Evolutionary conservation across 352 stramenopile species (phyloP).

Genomic region (Saprolegnia parasitica): DNA sequence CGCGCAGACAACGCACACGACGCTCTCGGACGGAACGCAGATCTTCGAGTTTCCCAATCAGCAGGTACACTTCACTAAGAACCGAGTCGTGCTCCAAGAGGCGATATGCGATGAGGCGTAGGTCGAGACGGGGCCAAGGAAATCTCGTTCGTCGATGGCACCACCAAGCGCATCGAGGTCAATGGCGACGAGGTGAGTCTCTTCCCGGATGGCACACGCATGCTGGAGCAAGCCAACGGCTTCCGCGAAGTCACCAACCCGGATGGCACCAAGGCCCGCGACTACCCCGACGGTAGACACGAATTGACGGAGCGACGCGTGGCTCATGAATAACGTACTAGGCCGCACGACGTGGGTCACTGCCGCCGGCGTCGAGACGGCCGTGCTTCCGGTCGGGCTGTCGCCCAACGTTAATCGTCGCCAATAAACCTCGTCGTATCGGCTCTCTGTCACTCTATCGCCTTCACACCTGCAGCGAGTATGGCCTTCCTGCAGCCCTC

Average conservation of each 20-base stretch:
- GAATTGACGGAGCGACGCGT: background rate
- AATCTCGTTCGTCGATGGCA: slow-evolving; percentile 93
- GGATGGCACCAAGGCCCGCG: slow-evolving; percentile 64
- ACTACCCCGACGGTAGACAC: slow-evolving; percentile 51
- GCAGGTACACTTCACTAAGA: slow-evolving; percentile 39
- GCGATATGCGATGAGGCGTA: slow-evolving; percentile 32
- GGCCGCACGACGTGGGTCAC: slow-evolving; percentile 55
- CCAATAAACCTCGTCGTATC: too few relatives aligned
- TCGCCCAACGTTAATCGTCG: background rate
- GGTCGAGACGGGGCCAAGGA: slow-evolving; percentile 93
- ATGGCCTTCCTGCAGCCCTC: too few relatives aligned
- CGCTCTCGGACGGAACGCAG: slow-evolving; percentile 89
- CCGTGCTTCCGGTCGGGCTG: background rate
- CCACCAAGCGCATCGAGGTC: slow-evolving; percentile 78
- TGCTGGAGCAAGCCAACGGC: slow-evolving; percentile 67
- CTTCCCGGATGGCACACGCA: slow-evolving; percentile 78
- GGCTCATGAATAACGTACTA: background rate
- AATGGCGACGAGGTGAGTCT: slow-evolving; percentile 76
- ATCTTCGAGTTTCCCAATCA: slow-evolving; percentile 96
- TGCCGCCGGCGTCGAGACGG: slow-evolving; percentile 31
- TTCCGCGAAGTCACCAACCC: slow-evolving; percentile 74
- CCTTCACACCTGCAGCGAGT: too few relatives aligned
- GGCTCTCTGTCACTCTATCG: too few relatives aligned
- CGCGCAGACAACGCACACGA: slow-evolving; percentile 92
- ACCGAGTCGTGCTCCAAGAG: slow-evolving; percentile 13